A percentile compares a stretch with the other conserved stretches of the same genome.
These are phyloP conservation scores for Alternaria sp. DNA, from an alignment of 2,329 filamentous ascomycete species.

Conservation along the genomic window DNA sequence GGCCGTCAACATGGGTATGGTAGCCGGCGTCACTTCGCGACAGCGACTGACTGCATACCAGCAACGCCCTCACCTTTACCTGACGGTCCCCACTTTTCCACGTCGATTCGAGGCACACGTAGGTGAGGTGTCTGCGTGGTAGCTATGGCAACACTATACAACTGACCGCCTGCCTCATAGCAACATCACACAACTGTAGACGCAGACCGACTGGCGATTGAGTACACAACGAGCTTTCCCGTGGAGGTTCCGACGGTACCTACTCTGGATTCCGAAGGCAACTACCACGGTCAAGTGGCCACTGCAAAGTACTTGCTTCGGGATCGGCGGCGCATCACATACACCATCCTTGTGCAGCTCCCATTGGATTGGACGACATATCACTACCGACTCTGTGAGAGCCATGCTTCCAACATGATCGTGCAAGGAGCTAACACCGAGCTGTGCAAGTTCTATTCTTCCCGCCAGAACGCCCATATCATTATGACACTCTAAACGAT, in stretches of 20 bases:
- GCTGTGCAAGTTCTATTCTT: not conserved
- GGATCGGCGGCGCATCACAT: not conserved
- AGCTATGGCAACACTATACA: not conserved
- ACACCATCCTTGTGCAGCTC: not conserved
- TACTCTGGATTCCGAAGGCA: not conserved
- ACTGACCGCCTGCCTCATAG: not conserved
- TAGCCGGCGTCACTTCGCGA: too few relatives aligned
- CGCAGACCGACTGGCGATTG: not conserved
- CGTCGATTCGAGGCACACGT: not conserved
- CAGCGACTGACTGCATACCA: not conserved
- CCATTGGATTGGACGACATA: not conserved
- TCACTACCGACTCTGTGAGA: not conserved
- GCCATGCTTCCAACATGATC: not conserved
- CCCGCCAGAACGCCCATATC: not conserved
- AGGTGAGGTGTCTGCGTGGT: not conserved
- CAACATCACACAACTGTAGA: not conserved
- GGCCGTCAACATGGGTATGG: not conserved
- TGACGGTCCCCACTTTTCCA: not conserved
- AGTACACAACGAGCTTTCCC: not conserved
- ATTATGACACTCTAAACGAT: not conserved
- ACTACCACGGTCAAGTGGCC: not conserved
- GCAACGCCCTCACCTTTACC: slow-evolving; percentile 5
- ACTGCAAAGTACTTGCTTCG: not conserved
- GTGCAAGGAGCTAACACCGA: not conserved
- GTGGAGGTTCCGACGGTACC: not conserved